A percentile compares a stretch with the other conserved stretches of the same genome.
Conservation (phyloP, 257 asterid species). For the Lycium barbarum region DNA sequence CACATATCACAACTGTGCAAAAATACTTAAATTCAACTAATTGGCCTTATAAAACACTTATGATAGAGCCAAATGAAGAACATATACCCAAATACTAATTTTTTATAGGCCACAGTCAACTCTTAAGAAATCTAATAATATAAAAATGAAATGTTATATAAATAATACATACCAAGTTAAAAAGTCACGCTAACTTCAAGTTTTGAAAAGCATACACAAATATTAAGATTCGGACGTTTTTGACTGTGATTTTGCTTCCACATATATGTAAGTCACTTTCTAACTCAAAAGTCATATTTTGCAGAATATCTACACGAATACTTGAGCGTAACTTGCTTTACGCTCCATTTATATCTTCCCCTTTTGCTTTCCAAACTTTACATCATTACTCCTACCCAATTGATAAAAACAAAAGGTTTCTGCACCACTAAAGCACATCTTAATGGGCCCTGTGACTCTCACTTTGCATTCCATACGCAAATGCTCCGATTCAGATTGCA, state of each 20-base stretch:
- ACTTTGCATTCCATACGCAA: constrained; percentile 22
- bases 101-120: constrained; percentile 4
- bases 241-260: constrained; percentile 33
- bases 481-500: neutral
- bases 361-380: constrained; percentile 41
- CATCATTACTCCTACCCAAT: constrained; percentile 40
- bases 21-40: neutral
- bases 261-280: constrained; percentile 31
- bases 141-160: neutral
- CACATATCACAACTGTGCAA: neutral
- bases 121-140: constrained; percentile 1
- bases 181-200: constrained; percentile 13
- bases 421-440: constrained; percentile 37
- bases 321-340: constrained; percentile 35
- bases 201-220: constrained; percentile 14
- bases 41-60: neutral
- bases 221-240: constrained; percentile 32
- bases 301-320: constrained; percentile 39
- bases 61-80: neutral
- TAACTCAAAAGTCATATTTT: constrained; percentile 35
- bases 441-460: constrained; percentile 31
- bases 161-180: neutral
- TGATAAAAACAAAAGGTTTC: constrained; percentile 35
- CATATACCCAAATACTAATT: neutral
- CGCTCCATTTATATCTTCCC: constrained; percentile 35